Evolutionary conservation across 1,284 basidiomycete species (phyloP).

Genomic region (Stygiomarasmius scandens): DNA sequence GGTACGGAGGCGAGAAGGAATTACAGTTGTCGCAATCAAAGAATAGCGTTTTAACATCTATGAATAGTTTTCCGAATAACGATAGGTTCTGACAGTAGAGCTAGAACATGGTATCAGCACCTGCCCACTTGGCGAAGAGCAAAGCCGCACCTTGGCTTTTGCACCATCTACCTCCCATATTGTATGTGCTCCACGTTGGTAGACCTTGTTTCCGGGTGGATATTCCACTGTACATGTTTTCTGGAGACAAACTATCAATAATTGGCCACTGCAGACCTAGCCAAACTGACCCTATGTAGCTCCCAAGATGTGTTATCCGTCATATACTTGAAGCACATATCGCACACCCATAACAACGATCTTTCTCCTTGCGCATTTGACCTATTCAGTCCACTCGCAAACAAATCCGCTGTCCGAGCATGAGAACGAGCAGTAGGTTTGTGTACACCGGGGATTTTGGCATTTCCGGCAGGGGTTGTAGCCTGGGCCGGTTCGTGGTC

Average conservation of each 20-base stretch:
- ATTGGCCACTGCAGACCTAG: conserved; percentile 14
- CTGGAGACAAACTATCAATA: conserved; percentile 39
- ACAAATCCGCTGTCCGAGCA: conserved; percentile 70
- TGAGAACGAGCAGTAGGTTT: conserved; percentile 56
- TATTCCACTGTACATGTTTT: conserved; percentile 70
- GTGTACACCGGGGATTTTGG: conserved; percentile 49
- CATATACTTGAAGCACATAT: conserved; percentile 98
- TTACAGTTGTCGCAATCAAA: conserved; percentile 88
- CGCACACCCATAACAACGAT: conserved; percentile 79
- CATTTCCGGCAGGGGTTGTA: conserved; percentile 30
- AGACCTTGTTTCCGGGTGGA: conserved; percentile 91
- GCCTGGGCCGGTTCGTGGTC: conserved; percentile 45
- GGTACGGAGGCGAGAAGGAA: conserved; percentile 24
- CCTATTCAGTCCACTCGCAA: conserved; percentile 63
- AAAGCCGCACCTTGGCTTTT: conserved; percentile 67
- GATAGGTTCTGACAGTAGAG: conserved; percentile 96
- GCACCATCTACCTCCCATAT: conserved; percentile 98
- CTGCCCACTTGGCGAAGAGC: not conserved
- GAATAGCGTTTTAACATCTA: conserved; percentile 97
- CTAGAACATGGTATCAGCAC: conserved; percentile 41
- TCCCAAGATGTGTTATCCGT: conserved; percentile 73
- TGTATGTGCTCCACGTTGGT: conserved; percentile 85
- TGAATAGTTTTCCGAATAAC: conserved; percentile 97
- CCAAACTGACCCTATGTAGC: conserved; percentile 65
- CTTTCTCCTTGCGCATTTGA: conserved; percentile 51